Evolutionary conservation across 2,329 filamentous ascomycete species (phyloP).

Genomic region (Fusarium scirpi): DNA sequence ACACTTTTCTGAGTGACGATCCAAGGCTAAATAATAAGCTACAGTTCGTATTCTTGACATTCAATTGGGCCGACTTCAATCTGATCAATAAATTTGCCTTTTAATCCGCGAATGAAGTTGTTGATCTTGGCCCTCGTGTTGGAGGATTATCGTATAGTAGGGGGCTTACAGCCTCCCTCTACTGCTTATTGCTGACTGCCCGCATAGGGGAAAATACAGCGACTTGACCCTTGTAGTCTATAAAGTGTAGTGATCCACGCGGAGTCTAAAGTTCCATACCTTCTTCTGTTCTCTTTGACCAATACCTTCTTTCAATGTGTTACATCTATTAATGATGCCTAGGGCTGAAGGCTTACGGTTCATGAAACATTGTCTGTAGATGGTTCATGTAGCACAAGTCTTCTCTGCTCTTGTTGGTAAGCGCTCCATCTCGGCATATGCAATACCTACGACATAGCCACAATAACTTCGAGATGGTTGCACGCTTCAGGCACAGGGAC

Average conservation of each 20-base stretch:
- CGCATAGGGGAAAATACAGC: constrained; percentile 1
- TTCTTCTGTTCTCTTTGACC: background rate
- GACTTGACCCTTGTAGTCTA: constrained; percentile 15
- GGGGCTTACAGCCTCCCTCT: background rate
- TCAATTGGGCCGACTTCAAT: constrained; percentile 1
- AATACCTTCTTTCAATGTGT: background rate
- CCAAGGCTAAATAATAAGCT: constrained; percentile 8
- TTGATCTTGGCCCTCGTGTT: background rate
- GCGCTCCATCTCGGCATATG: background rate
- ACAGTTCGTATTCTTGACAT: background rate
- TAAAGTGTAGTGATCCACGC: constrained; percentile 9
- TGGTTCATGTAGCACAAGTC: background rate
- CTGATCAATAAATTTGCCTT: background rate
- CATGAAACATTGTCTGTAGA: background rate
- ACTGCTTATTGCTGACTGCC: constrained; percentile 14
- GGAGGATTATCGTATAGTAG: background rate
- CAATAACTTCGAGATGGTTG: background rate
- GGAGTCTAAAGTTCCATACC: background rate
- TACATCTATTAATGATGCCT: background rate
- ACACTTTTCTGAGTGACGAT: constrained; percentile 15
- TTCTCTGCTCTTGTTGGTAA: constrained; percentile 19
- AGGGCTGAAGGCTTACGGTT: background rate
- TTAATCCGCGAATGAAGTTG: constrained; percentile 4
- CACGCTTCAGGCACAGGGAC: background rate
- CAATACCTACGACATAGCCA: constrained; percentile 20